Evolutionary conservation across 2,329 filamentous ascomycete species (phyloP).

Genomic region (Botryosphaeria dothidea): DNA sequence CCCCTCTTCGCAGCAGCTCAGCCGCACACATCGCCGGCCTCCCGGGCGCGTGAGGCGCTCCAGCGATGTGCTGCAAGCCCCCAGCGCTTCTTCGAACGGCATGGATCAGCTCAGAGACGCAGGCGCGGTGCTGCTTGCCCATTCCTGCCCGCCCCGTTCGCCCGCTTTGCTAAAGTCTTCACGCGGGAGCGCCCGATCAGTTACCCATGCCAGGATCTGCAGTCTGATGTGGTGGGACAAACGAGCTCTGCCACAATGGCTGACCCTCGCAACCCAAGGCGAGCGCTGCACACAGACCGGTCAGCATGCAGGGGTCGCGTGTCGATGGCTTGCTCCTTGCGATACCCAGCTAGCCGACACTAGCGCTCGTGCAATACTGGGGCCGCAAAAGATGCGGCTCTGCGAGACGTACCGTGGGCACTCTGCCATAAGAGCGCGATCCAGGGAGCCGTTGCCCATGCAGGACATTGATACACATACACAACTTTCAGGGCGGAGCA

Average conservation of each 20-base stretch:
- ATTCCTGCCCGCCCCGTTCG: conserved; percentile 4
- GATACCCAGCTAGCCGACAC: conserved; percentile 8
- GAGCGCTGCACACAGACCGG: conserved; percentile 15
- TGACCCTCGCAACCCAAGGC: conserved; percentile 4
- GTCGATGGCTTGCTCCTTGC: conserved; percentile 15
- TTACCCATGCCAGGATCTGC: conserved; percentile 11
- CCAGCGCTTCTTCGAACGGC: not conserved
- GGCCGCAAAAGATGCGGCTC: conserved; percentile 15
- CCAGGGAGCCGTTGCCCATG: conserved; percentile 7
- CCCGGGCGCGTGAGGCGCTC: conserved; percentile 7
- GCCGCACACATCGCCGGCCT: conserved; percentile 8
- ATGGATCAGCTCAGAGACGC: conserved; percentile 4
- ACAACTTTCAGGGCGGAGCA: conserved; percentile 19
- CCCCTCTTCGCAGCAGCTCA: conserved; percentile 1
- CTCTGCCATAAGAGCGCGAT: conserved; percentile 15
- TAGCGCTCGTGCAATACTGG: conserved; percentile 13
- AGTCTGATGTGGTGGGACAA: conserved; percentile 14
- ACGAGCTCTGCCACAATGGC: conserved; percentile 17
- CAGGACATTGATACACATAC: conserved; percentile 15
- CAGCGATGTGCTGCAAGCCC: not conserved
- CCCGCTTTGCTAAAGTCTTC: conserved; percentile 12
- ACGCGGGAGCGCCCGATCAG: conserved; percentile 14
- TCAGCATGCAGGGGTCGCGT: conserved; percentile 21
- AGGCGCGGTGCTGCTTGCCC: conserved; percentile 7
- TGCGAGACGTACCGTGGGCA: conserved; percentile 8